Base-by-base conservation (phyloP, 2,329 filamentous ascomycete species). In the Cadophora sp. region DNA sequence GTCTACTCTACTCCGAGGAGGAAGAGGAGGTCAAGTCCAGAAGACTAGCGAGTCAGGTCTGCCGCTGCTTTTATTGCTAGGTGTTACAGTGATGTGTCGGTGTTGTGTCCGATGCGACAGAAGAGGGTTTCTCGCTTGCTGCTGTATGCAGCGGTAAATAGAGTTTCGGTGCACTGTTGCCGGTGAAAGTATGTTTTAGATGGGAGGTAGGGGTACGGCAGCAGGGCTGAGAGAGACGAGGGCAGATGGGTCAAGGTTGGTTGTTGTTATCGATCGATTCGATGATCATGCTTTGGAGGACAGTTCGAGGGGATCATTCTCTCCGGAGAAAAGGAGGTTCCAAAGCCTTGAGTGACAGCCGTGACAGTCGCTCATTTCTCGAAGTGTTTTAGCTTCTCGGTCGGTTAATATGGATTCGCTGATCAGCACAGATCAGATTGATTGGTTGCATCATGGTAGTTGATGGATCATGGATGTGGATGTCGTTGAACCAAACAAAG, bases 141-240 rank as follows among this genome's bases (percentile, higher is more conserved):
- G 33, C 18, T 36, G 33, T 7, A 43, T 41, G 20, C 36, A 16
- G 16, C 24, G n/a, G 55, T 58, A 58, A 58, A 43, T 43, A 58
- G 33, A 58, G 33, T 58, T 58, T 58, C 55, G 55, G 55, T 39
- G 36, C 36, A 56, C 53, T 41, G 36, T n/a, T 58, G 55, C 55
- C 55, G 55, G 9, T 16, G 36, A 41, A 41, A 41, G 55, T 39
- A 56, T 58, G 55, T 58, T 58, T 41, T 58, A 13, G 33, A 18
- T 58, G 11, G 8, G 33, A 41, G 33, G 11, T n/a, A 24, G 33
- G 33, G 55, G n/a, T 9, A 20, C 36, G 36, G 41, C 43, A n/a
- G 20, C 55, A 58, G 55, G 53, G 53, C 53, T 56, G 53, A 56
- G 20, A 18, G 33, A 58, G n/a, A 11, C 20, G 36, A 39, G 50